Evolutionary conservation across 441 rosid genomes (phyloP).

Genomic region (Gossypium lobatum): DNA sequence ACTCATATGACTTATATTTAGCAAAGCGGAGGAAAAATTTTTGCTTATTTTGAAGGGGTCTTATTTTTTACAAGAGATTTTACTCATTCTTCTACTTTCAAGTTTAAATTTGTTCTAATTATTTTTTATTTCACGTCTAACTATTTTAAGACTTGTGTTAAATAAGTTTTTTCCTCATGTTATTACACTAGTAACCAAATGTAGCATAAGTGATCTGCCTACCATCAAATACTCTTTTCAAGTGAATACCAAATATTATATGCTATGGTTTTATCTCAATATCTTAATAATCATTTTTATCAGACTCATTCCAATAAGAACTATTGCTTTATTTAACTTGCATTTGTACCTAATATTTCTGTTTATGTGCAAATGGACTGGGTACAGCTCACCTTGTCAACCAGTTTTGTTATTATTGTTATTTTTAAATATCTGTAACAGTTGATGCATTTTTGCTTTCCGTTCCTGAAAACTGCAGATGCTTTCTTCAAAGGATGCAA

Average conservation of each 20-base stretch:
- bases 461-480: slow-evolving; percentile 26
- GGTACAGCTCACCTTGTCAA: neutral
- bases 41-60: no score
- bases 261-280: neutral
- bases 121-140: no score
- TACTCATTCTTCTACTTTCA: no score
- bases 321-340: slow-evolving; percentile 1
- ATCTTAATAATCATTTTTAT: neutral
- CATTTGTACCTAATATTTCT: neutral
- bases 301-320: neutral
- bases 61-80: no score
- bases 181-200: no score
- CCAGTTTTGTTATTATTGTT: neutral
- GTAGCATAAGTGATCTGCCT: neutral
- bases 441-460: slow-evolving; percentile 7
- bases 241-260: neutral
- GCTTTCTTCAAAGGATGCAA: slow-evolving; percentile 48
- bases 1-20: no score
- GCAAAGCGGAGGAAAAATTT: no score
- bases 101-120: no score
- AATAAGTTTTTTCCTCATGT: no score
- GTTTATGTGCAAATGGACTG: neutral
- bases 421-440: neutral
- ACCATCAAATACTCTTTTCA: neutral
- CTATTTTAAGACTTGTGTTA: no score